Evolutionary conservation across 225 moss, liverwort and hornwort genomes (phyloP).

Genomic region (Sphagnum tenellum): DNA sequence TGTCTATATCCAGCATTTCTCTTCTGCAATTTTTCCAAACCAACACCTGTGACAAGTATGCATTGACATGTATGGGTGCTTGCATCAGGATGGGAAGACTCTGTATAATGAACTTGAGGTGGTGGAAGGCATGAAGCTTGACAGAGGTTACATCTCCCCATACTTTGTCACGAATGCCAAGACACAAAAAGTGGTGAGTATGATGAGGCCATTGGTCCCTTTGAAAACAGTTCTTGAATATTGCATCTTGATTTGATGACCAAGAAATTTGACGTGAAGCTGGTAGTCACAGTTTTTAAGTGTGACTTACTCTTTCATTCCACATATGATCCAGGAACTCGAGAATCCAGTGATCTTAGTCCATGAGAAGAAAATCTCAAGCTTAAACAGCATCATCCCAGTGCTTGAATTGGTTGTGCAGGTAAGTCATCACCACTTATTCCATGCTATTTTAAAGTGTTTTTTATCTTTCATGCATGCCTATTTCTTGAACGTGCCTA

Average conservation of each 20-base stretch:
- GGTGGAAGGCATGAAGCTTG: conserved; percentile 53
- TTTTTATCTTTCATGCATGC: neutral
- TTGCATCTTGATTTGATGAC: no score
- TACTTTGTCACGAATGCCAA: conserved; percentile 44
- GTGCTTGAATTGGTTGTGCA: conserved; percentile 51
- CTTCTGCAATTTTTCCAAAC: no score
- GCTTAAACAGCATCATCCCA: conserved; percentile 45
- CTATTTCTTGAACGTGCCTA: no score
- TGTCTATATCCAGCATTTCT: neutral
- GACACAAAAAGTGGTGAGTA: conserved; percentile 37
- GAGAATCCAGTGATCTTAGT: conserved; percentile 50
- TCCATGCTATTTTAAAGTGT: neutral
- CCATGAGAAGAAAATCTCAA: conserved; percentile 55
- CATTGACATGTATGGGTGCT: neutral
- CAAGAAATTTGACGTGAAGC: no score
- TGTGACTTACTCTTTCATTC: neutral
- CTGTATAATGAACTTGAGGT: conserved; percentile 46
- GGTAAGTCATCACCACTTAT: conserved; percentile 12
- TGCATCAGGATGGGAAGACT: conserved; percentile 42
- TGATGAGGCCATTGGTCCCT: neutral
- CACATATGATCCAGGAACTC: conserved; percentile 25
- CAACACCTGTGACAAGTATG: no score
- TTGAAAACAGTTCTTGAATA: no score
- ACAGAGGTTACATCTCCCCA: conserved; percentile 47
- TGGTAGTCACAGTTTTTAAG: no score